phyloP scores from a whole-genome alignment of 306 rosid genomes.

The Oemleria cerasiformis region DNA sequence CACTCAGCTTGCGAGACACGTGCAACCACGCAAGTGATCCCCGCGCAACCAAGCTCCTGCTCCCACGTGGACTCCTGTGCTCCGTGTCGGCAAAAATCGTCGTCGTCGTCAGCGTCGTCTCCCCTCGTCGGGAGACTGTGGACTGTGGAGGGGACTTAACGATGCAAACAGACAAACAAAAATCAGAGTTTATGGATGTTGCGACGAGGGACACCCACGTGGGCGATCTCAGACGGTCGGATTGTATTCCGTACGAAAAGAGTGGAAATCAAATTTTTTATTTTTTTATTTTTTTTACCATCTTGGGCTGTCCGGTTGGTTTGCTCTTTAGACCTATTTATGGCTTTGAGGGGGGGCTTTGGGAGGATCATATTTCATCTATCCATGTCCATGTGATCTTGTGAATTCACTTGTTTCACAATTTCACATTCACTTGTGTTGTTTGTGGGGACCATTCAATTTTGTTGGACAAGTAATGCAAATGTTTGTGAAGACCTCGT shows the following conservation, averaged over 20 bases:
- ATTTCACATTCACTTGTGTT: neutral
- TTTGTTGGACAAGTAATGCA: neutral
- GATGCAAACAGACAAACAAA: no score
- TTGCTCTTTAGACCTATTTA: conserved; percentile 22
- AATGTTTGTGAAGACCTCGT: no score
- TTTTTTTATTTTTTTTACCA: conserved; percentile 17
- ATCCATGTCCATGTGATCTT: neutral
- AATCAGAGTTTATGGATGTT: no score
- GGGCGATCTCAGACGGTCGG: neutral
- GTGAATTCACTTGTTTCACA: neutral
- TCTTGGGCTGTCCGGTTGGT: conserved; percentile 27
- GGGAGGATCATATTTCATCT: neutral
- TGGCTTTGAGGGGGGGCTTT: neutral
- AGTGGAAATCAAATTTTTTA: no score
- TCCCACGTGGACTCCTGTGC: no score
- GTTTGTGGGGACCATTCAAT: neutral
- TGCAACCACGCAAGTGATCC: no score
- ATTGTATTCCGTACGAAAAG: conserved; percentile 24
- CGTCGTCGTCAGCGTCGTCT: no score
- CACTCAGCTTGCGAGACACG: no score
- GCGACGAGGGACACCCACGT: neutral
- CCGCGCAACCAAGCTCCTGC: no score
- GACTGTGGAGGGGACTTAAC: no score
- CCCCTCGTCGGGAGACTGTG: no score
- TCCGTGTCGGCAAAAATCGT: no score